These are phyloP conservation scores for Verbena officinalis DNA, from an alignment of 257 asterid species.

Conservation along the genomic window DNA sequence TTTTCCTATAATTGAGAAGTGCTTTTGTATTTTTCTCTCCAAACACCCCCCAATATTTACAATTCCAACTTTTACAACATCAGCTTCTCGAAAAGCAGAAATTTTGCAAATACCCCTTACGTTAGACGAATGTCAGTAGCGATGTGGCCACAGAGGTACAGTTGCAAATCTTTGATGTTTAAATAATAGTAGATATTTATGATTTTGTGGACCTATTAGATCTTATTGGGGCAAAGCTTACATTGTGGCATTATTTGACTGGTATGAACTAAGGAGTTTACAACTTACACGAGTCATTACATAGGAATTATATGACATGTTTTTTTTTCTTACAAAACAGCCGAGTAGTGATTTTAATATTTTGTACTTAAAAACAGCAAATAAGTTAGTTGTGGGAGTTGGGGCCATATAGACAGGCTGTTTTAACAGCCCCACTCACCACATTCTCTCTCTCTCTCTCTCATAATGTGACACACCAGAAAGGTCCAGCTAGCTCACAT, in stretches of 20 bases:
- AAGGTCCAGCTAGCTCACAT: slow-evolving; percentile 12
- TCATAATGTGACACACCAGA: slow-evolving; percentile 1
- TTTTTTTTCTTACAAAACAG: neutral
- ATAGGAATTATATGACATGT: neutral
- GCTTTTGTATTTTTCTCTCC: no score
- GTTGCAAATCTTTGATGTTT: neutral
- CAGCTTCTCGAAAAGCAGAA: no score
- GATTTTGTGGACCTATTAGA: slow-evolving; percentile 20
- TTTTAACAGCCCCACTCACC: neutral
- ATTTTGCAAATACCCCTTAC: no score
- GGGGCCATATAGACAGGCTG: slow-evolving; percentile 14
- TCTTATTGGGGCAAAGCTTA: neutral
- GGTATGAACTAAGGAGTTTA: no score
- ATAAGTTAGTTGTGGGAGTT: no score
- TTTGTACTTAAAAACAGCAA: neutral
- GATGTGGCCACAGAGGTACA: neutral
- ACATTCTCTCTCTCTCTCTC: neutral
- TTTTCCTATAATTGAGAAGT: no score
- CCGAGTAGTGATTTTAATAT: neutral
- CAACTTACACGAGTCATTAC: no score
- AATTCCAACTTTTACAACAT: no score
- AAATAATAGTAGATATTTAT: neutral
- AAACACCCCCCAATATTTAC: no score
- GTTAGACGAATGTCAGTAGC: neutral
- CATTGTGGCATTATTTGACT: neutral